These are phyloP conservation scores for Carallia brachiata DNA, from an alignment of 345 rosid species.

Conservation along the genomic window DNA sequence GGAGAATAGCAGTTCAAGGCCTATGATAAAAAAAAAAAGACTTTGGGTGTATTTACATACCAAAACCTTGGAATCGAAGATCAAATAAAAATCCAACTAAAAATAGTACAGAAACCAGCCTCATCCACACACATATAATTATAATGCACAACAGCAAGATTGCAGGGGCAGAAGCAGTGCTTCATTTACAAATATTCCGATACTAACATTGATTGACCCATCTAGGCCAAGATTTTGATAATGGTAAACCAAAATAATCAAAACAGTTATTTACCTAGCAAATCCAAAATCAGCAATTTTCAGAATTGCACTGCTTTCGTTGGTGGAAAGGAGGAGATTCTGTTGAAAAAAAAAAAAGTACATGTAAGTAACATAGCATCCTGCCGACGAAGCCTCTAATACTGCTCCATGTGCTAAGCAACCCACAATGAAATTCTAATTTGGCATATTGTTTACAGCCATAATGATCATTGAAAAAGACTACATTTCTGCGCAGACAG, in stretches of 20 bases:
- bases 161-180: neutral
- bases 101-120: too few relatives aligned
- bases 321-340: slow-evolving; percentile 92
- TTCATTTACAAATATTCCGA: neutral
- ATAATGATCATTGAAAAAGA: neutral
- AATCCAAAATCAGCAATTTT: slow-evolving; percentile 99
- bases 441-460: neutral
- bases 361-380: neutral
- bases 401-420: too few relatives aligned
- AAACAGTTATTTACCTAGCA: slow-evolving; percentile 65
- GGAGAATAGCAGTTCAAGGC: neutral
- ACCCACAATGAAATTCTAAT: neutral
- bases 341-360: slow-evolving; percentile 41
- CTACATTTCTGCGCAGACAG: too few relatives aligned
- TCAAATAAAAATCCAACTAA: neutral
- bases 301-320: slow-evolving; percentile 54
- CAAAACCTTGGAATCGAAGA: neutral
- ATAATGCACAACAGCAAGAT: neutral
- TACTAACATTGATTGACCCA: neutral
- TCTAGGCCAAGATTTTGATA: too few relatives aligned
- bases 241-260: slow-evolving; percentile 5
- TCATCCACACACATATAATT: too few relatives aligned
- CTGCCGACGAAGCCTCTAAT: too few relatives aligned
- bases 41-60: neutral
- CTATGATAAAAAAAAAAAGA: neutral